Evolutionary conservation across 108 stramenopile genomes (phyloP).

Genomic region (Schizochytrium sp.): DNA sequence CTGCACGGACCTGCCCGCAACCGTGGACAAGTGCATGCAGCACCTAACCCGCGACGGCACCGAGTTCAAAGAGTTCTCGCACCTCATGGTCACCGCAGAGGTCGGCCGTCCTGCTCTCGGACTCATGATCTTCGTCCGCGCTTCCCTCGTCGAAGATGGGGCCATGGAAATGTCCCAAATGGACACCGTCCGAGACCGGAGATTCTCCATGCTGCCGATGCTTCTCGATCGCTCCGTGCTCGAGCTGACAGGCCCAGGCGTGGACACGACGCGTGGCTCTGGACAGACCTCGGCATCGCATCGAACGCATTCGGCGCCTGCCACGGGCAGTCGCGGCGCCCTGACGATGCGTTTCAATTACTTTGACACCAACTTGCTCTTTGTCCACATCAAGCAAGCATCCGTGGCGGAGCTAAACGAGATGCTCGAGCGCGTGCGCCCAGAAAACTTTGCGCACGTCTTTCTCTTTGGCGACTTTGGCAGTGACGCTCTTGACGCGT

Average conservation of each 20-base stretch:
- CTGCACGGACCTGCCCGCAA: neutral
- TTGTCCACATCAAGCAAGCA: neutral
- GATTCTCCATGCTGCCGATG: neutral
- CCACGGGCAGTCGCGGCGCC: neutral
- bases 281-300: too few species aligned
- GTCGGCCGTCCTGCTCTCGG: neutral
- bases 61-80: neutral
- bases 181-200: neutral
- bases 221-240: neutral
- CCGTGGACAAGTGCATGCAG: neutral
- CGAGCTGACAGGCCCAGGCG: neutral
- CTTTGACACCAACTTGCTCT: neutral
- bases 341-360: neutral
- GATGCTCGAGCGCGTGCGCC: neutral
- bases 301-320: neutral
- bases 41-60: neutral
- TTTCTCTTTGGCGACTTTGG: conserved; percentile 11
- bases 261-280: too few species aligned
- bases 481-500: neutral
- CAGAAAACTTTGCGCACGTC: neutral
- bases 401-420: neutral
- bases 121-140: neutral
- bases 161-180: neutral
- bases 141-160: neutral
- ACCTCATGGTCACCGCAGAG: neutral